Base-by-base conservation (phyloP, 805 yeast genomes). In the Ogataea neopini region DNA sequence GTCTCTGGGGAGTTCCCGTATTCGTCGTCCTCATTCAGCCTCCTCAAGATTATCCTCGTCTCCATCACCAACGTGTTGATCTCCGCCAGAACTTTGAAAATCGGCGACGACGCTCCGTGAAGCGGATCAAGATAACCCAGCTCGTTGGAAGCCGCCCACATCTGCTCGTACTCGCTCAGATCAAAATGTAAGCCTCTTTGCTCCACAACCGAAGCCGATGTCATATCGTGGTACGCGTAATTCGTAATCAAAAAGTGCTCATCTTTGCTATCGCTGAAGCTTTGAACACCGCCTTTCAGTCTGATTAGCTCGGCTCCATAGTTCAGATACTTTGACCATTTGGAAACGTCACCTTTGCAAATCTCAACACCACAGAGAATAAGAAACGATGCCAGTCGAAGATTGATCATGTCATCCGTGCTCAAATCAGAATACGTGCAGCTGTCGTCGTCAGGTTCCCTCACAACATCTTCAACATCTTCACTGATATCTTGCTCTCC, bases 341-440 rank as follows among this genome's bases (percentile, higher is more conserved):
- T 79, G 30, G 74, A 74, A 29, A 86, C 88, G 62, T 88, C 95
- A 6, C 96, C 96, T 53, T 81, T 77, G 66, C 92, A 87, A 44
- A 88, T 85, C 59, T 86, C 90, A 0, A 88, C 91, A n/a, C 86
- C 88, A 54, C 86, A 79, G 43, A 87, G 70, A 43, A 88, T 79
- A 51, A 87, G 66, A 44, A 84, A 70, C 14, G 84, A 78, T 1
- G 95, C 91, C 38, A 87, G 61, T 49, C 83, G 75, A 52, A 68
- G 58, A 29, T 76, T 61, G 13, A 71, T 62, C 8, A 65, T 43
- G 44, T 71, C 67, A 22, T 73, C 63, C 17, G 44, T 35, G 29
- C 56, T 68, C 43, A 64, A 48, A 43, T 42, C 33, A 14, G 48
- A 50, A 20, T 44, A 43, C 47, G 14, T 38, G 37, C 17, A 30